phyloP scores from a whole-genome alignment of 1,284 basidiomycete genomes.

The Marasmius fiardii region DNA sequence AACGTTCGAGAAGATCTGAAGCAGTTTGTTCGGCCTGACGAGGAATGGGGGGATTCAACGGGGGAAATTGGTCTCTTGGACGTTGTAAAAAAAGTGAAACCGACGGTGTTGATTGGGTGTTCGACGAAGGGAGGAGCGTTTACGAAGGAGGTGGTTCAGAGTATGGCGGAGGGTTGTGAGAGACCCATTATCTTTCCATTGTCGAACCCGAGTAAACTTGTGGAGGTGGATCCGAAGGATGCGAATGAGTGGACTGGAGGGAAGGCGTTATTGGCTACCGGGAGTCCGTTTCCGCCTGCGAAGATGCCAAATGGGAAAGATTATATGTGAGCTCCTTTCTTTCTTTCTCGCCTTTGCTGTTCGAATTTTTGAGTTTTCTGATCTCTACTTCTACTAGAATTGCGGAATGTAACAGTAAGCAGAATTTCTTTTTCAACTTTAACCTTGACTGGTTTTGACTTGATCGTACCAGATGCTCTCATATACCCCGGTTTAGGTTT shows the following conservation, averaged over 20 bases:
- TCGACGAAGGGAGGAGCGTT: conserved; percentile 82
- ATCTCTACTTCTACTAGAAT: conserved; percentile 37
- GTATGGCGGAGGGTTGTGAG: conserved; percentile 67
- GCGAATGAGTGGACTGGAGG: conserved; percentile 76
- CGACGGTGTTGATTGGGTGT: conserved; percentile 79
- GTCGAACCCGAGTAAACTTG: conserved; percentile 77
- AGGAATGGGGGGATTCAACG: conserved; percentile 43
- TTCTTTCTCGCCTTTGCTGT: background rate
- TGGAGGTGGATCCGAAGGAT: conserved; percentile 74
- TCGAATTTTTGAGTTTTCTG: background rate
- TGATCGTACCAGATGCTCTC: conserved; percentile 52
- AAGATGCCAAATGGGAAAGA: conserved; percentile 66
- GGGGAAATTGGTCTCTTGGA: conserved; percentile 57
- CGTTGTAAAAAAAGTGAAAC: conserved; percentile 63
- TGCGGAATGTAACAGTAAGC: conserved; percentile 70
- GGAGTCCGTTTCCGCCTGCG: conserved; percentile 79
- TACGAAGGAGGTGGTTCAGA: conserved; percentile 68
- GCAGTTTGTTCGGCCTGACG: conserved; percentile 56
- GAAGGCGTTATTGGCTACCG: conserved; percentile 75
- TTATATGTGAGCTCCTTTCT: conserved; percentile 47
- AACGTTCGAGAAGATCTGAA: conserved; percentile 50
- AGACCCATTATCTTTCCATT: conserved; percentile 81
- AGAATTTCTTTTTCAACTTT: background rate
- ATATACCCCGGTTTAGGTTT: conserved; percentile 81
- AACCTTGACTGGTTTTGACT: background rate